Conservation (phyloP, 2,329 filamentous ascomycete genomes). For the Pezicula carpinea region DNA sequence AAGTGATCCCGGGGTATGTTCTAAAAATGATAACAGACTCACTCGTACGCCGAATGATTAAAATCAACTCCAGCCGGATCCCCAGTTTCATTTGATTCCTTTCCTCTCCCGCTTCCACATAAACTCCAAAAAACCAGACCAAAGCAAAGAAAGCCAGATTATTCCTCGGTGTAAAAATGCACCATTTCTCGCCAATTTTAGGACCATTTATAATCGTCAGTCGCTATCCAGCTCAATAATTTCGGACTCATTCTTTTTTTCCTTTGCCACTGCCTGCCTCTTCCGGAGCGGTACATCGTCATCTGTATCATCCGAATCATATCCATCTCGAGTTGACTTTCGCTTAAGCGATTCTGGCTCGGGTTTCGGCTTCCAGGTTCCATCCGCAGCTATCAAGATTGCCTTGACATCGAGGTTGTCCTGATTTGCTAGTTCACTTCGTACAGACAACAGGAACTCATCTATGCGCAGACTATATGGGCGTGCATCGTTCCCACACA, state of each 20-base stretch:
- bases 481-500: constrained; percentile 73
- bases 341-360: constrained; percentile 21
- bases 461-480: constrained; percentile 70
- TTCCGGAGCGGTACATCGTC: background rate
- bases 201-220: constrained; percentile 4
- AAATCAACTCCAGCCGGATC: no score
- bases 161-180: no score
- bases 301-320: constrained; percentile 19
- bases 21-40: no score
- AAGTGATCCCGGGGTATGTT: no score
- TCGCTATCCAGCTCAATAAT: constrained; percentile 25
- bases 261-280: constrained; percentile 8
- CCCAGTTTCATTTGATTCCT: no score
- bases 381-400: constrained; percentile 60
- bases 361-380: constrained; percentile 55
- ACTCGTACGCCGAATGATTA: no score
- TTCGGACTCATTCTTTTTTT: constrained; percentile 12
- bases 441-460: constrained; percentile 64
- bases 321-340: constrained; percentile 11
- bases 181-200: background rate
- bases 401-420: constrained; percentile 48
- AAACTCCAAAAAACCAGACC: no score
- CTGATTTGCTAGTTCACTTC: constrained; percentile 44
- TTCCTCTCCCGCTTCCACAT: no score
- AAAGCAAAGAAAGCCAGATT: no score